Conservation (phyloP, 2,329 filamentous ascomycete genomes). For the Sporothrix globosa region DNA sequence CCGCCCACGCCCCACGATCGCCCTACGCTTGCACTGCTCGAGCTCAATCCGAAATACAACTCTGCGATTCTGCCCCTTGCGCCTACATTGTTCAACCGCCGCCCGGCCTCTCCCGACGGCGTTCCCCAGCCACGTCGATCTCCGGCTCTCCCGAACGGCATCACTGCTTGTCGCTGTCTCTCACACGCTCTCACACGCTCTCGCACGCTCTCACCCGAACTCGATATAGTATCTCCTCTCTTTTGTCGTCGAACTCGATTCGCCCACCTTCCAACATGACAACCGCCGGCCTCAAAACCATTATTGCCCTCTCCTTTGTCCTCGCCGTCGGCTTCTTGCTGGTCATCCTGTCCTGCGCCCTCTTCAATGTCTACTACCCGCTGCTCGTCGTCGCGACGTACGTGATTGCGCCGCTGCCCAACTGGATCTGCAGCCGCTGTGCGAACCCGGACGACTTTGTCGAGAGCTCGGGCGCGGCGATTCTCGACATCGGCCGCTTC, state of each 20-base stretch:
- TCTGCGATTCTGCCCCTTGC: not conserved
- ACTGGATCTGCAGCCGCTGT: constrained; percentile 91
- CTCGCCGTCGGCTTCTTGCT: constrained; percentile 98
- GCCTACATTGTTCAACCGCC: not conserved
- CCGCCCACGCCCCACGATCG: not conserved
- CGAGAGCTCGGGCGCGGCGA: constrained; percentile 75
- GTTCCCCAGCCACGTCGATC: constrained; percentile 3
- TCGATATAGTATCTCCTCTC: no score
- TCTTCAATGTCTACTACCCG: constrained; percentile 93
- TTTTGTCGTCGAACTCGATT: not conserved
- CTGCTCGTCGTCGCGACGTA: constrained; percentile 96
- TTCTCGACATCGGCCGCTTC: constrained; percentile 94
- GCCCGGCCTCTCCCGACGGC: not conserved
- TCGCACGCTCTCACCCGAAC: not conserved
- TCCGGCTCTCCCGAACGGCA: constrained; percentile 18
- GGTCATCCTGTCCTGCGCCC: constrained; percentile 94
- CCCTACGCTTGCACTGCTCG: not conserved
- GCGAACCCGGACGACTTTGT: constrained; percentile 95
- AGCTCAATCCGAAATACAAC: not conserved
- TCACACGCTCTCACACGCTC: not conserved
- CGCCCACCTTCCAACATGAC: constrained; percentile 52
- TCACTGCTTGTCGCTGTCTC: not conserved
- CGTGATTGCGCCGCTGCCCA: constrained; percentile 88
- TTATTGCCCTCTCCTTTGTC: constrained; percentile 98
- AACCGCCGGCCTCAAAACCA: constrained; percentile 95